Evolutionary conservation across 306 rosid genomes (phyloP).

Genomic region (Geum urbanum): DNA sequence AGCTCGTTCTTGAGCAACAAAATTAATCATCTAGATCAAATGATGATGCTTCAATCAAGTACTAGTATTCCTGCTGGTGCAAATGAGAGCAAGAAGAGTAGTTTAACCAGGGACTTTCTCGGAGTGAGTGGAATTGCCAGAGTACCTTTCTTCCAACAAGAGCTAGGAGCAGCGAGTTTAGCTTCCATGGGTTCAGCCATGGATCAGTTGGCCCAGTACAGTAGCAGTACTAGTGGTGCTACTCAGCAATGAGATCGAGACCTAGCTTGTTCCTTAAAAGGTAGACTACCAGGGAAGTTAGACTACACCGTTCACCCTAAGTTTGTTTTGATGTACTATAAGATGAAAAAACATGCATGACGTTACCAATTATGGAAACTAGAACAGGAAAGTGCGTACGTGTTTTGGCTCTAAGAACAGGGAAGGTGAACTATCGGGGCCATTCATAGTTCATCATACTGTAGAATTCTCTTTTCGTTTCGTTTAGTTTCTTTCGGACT

Average conservation of each 20-base stretch:
- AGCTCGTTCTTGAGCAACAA: conserved; percentile 24
- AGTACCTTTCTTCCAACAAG: conserved; percentile 44
- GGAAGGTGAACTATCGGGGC: conserved; percentile 17
- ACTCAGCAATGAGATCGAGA: conserved; percentile 27
- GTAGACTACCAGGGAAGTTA: too few species aligned
- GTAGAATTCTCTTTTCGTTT: conserved; percentile 12
- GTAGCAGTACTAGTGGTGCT: conserved; percentile 18
- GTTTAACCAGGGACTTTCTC: conserved; percentile 71
- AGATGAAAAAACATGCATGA: conserved; percentile 7
- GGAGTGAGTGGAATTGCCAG: conserved; percentile 48
- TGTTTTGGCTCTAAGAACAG: conserved; percentile 24
- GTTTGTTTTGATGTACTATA: conserved; percentile 20
- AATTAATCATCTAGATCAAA: background rate
- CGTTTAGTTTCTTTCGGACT: too few species aligned
- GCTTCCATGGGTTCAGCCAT: conserved; percentile 43
- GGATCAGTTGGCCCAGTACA: conserved; percentile 39
- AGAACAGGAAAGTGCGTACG: conserved; percentile 41
- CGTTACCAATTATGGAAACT: conserved; percentile 1
- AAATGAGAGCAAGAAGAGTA: conserved; percentile 4
- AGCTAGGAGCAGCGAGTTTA: conserved; percentile 39
- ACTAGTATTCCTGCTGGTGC: background rate
- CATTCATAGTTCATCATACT: too few species aligned
- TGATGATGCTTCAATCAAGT: background rate
- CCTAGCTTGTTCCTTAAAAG: background rate
- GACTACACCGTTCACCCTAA: background rate